A percentile compares a stretch with the other conserved stretches of the same genome.
Conservation (phyloP, 83 land plant species). For the Picea engelmannii region DNA sequence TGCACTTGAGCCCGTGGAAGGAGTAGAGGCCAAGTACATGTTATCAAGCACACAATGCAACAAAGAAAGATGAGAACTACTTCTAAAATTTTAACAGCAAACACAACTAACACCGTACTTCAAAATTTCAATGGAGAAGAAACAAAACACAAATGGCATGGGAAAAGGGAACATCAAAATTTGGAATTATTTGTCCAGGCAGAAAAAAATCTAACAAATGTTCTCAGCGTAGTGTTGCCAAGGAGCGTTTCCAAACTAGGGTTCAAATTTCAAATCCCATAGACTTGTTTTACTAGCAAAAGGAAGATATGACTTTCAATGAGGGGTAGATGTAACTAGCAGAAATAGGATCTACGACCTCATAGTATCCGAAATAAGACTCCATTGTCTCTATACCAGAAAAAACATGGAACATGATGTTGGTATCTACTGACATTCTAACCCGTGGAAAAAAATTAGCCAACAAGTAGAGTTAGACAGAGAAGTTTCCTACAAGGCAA, state of each 20-base stretch:
- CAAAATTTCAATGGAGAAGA: neutral
- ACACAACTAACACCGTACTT: neutral
- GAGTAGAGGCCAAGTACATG: slow-evolving; percentile 10
- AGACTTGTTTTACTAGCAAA: neutral
- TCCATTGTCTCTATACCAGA: too few relatives aligned
- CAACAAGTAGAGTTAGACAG: too few relatives aligned
- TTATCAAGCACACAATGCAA: slow-evolving; percentile 17
- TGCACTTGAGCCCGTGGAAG: slow-evolving; percentile 12
- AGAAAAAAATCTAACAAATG: neutral
- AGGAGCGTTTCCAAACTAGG: neutral
- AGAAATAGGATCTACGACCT: neutral
- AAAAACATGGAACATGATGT: too few relatives aligned
- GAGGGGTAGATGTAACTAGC: neutral
- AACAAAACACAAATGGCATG: neutral
- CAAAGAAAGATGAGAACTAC: slow-evolving; percentile 10
- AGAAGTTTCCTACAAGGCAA: too few relatives aligned
- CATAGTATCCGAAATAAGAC: too few relatives aligned
- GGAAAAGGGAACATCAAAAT: neutral
- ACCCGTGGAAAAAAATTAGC: neutral
- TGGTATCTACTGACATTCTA: neutral
- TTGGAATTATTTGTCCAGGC: neutral
- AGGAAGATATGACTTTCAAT: too few relatives aligned
- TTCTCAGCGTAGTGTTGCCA: neutral
- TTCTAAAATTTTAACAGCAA: slow-evolving; percentile 1
- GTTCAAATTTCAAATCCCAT: neutral